Base-by-base conservation (phyloP, 2,329 filamentous ascomycete genomes). In the Penicillium sp. region DNA sequence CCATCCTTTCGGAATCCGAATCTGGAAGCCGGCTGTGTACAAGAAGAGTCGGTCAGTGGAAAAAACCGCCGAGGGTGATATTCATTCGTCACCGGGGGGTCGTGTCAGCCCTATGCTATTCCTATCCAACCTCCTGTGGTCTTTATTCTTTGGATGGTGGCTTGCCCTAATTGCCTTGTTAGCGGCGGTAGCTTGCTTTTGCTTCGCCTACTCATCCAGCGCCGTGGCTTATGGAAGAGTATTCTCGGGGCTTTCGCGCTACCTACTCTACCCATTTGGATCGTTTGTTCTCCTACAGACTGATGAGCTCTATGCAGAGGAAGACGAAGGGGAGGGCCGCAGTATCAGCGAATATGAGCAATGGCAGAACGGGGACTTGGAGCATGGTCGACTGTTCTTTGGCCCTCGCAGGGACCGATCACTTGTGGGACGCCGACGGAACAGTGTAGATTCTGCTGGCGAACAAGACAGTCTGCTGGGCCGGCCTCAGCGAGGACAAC, bases 341-440 rank as follows among this genome's bases (percentile, higher is more conserved):
- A 98, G 93, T 77, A 97, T 99, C 70, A 96, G 91, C 68, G 95
- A 99, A 78, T 99, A 99, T 72, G 95, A 99, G 74, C 92, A 96
- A 76, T 99, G 95, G 95, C 95, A 99, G 77, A 97, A 87, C 70
- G 95, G 95, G 50, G 95, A 99, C 70, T 84, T 99, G 33, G 95
- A 99, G 75, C 92, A 98, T 73, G 95, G 95, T 3, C 86, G 93
- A 33, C 84, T 99, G 2, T 98, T 99, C 79, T 99, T 99, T 73
- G 96, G 95, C 0, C 95, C 95, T 3, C 86, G 78, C 27, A 77
- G 85, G 58, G 87, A 83, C 65, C 86, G 90, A 52, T 96, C 92
- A 7, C 86, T 98, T 51, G 81, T 97, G 43, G 95, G 93, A 22
- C 88, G 91, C 46, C 90, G 92, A 59, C 86, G 95, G 69, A 87